Evolutionary conservation across 352 stramenopile genomes (phyloP), one percentile per base, ranked within the genome.

Genomic region (Chloridella minuta): DNA sequence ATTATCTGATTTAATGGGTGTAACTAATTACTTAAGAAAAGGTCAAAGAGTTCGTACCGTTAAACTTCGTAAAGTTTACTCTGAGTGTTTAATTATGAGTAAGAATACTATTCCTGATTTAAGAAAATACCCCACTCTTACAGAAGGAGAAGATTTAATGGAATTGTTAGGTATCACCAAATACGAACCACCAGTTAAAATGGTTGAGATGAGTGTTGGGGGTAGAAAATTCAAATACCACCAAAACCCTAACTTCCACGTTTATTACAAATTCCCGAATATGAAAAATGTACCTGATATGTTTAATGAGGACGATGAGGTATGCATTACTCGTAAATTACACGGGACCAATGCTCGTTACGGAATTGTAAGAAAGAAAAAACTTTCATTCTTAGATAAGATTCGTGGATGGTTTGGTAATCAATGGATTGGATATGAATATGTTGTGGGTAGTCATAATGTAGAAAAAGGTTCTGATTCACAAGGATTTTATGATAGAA

Each of bases 251-350:
- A 66, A 66, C 40, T 66, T 66, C n/a, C 10, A 10, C 10, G 40
- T 66, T 66, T 66, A 66, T n/a, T 66, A 66, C 40, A 66, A 66
- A n/a, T 66, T 66, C n/a, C 40, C 40, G n/a, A 66, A 66, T n/a
- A 18, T 66, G 40, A 66, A 66, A 66, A 66, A 66, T 66, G 40
- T 66, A 18, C 10, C 40, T 66, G 40, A n/a, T 66, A 18, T 66
- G n/a, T 66, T 66, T 66, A 66, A 10, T 66, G 40, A 66, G n/a
- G 40, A 66, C 10, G 40, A 66, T 66, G 40, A n/a, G n/a, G 40
- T 66, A 18, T n/a, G n/a, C 10, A 66, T 66, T 66, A 66, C 40
- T n/a, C 10, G 40, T 18, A 66, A 66, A 66, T 66, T 66, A 66
- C 40, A 66, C n/a, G 40, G 40, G 10, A 66, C 40, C 10, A 66